Conservation (phyloP, 1,139 yeast genomes). For the Kodamaea sp. region DNA sequence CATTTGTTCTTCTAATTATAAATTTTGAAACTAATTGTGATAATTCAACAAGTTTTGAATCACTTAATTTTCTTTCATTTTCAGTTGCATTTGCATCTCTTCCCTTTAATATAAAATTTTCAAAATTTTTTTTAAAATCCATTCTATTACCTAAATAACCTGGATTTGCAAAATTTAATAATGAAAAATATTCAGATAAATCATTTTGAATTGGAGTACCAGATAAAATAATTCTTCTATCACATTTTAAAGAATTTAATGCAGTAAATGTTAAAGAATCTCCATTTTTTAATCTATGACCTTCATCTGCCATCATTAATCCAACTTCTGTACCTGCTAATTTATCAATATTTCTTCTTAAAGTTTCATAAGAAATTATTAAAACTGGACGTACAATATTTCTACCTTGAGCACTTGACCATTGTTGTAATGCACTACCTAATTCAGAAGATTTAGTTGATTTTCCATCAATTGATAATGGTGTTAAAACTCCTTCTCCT, state of each 20-base stretch:
- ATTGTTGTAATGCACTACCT: slow-evolving; percentile 64
- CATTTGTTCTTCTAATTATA: slow-evolving; percentile 93
- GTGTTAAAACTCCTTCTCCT: slow-evolving; percentile 85
- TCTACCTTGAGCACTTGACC: slow-evolving; percentile 91
- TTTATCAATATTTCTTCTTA: slow-evolving; percentile 79
- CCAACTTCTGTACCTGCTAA: slow-evolving; percentile 83
- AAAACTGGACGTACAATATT: slow-evolving; percentile 89
- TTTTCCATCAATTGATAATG: slow-evolving; percentile 91
- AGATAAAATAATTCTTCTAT: slow-evolving; percentile 84
- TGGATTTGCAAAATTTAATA: slow-evolving; percentile 91
- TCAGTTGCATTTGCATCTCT: slow-evolving; percentile 92
- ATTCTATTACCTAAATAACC: slow-evolving; percentile 81
- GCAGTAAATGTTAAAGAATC: slow-evolving; percentile 93
- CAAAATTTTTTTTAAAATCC: slow-evolving; percentile 84
- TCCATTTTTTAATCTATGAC: slow-evolving; percentile 91
- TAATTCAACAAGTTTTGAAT: slow-evolving; percentile 63
- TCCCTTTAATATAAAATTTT: slow-evolving; percentile 73
- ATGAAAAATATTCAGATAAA: slow-evolving; percentile 88
- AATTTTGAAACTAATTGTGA: slow-evolving; percentile 79
- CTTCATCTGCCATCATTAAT: slow-evolving; percentile 89
- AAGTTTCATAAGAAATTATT: slow-evolving; percentile 92
- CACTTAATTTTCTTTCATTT: slow-evolving; percentile 70
- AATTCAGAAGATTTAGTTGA: slow-evolving; percentile 64
- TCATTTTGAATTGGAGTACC: slow-evolving; percentile 99
- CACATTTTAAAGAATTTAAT: slow-evolving; percentile 74